Evolutionary conservation across 352 stramenopile genomes (phyloP).

Genomic region (Phytopythium cucurbitacearum): DNA sequence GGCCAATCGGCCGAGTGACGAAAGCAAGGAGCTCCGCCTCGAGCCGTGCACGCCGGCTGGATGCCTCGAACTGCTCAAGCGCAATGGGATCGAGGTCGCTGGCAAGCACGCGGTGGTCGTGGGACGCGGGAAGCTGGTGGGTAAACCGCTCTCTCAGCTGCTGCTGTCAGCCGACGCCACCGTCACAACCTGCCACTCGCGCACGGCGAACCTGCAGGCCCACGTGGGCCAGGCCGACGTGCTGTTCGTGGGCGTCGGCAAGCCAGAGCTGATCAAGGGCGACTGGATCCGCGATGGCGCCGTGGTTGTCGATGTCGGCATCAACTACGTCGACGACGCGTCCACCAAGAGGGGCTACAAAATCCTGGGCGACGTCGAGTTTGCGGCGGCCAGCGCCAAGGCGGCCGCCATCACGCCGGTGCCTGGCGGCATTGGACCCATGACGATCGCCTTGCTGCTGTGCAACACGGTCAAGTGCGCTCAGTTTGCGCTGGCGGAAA

Average conservation of each 20-base stretch:
- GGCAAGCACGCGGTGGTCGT: conserved; percentile 97
- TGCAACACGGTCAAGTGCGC: conserved; percentile 75
- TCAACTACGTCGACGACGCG: conserved; percentile 95
- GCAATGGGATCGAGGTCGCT: conserved; percentile 83
- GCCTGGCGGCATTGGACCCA: conserved; percentile 95
- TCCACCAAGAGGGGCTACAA: conserved; percentile 81
- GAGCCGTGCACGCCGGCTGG: conserved; percentile 91
- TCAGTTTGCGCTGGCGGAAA: conserved; percentile 25
- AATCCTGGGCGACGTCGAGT: conserved; percentile 97
- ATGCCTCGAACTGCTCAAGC: conserved; percentile 58
- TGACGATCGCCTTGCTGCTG: conserved; percentile 96
- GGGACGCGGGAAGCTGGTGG: conserved; percentile 96
- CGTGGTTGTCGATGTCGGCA: conserved; percentile 98
- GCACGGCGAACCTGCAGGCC: conserved; percentile 69
- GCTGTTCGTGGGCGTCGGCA: conserved; percentile 94
- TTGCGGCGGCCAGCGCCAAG: conserved; percentile 75
- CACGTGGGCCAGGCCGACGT: conserved; percentile 91
- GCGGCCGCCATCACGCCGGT: conserved; percentile 97
- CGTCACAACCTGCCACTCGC: conserved; percentile 96
- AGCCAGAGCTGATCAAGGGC: conserved; percentile 92
- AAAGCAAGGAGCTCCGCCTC: conserved; percentile 49
- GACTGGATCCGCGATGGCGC: conserved; percentile 96
- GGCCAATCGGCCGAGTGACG: conserved; percentile 13
- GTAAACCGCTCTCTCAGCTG: conserved; percentile 94
- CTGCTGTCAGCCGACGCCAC: conserved; percentile 95